Conservation (phyloP, 345 rosid species). For the rapeseed (Brassica napus) region Da-Ae NC_063446.1:24725001-24725500, state of each 20-base stretch:
- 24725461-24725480: slow-evolving; percentile 78
- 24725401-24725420: slow-evolving; percentile 77
- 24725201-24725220: not conserved
- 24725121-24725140: slow-evolving; percentile 5
- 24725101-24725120: slow-evolving; percentile 1
- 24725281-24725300: slow-evolving; percentile 30
- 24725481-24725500: slow-evolving; percentile 78
- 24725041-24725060: slow-evolving; percentile 42
- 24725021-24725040: slow-evolving; percentile 35
- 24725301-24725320: slow-evolving; percentile 35
- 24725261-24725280: not conserved
- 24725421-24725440: slow-evolving; percentile 70
- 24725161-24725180: not conserved
- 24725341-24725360: slow-evolving; percentile 43
- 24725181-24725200: not conserved
- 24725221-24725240: not conserved
- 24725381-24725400: slow-evolving; percentile 92
- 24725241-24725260: not conserved
- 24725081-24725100: not conserved
- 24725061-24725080: not conserved
- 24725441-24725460: slow-evolving; percentile 68
- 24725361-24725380: slow-evolving; percentile 55
- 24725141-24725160: slow-evolving; percentile 5
- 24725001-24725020: too few relatives aligned
- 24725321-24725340: slow-evolving; percentile 37